Evolutionary conservation across 1,284 basidiomycete genomes (phyloP).

Genomic region (Papiliotrema terrestris): DNA sequence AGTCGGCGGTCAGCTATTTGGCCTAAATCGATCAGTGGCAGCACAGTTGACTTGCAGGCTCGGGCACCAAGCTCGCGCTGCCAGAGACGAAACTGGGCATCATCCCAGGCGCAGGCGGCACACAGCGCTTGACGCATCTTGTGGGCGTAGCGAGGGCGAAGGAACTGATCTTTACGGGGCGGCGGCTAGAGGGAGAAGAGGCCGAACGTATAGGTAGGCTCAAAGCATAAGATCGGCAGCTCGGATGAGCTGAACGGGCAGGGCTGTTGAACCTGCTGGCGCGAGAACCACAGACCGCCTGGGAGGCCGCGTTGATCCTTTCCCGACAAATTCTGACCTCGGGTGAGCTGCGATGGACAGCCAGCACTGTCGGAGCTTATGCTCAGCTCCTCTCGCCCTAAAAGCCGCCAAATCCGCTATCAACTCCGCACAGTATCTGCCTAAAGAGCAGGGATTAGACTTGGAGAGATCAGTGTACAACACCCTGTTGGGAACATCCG

Average conservation of each 20-base stretch:
- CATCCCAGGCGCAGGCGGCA: conserved; percentile 93
- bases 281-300: conserved; percentile 32
- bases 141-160: conserved; percentile 80
- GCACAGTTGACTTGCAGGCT: conserved; percentile 40
- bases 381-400: conserved; percentile 76
- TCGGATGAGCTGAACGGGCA: conserved; percentile 1
- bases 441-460: conserved; percentile 76
- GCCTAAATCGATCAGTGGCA: not conserved
- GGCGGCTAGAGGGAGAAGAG: conserved; percentile 62
- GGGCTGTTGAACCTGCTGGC: conserved; percentile 57
- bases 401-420: conserved; percentile 86
- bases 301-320: conserved; percentile 28
- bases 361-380: not conserved
- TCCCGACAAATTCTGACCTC: conserved; percentile 38
- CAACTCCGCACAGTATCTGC: conserved; percentile 69
- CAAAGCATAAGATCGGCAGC: not conserved
- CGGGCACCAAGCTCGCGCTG: conserved; percentile 64
- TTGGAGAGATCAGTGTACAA: conserved; percentile 86
- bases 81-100: conserved; percentile 84
- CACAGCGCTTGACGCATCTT: conserved; percentile 76
- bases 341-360: conserved; percentile 8
- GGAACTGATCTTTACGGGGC: conserved; percentile 78
- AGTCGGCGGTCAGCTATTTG: conserved; percentile 69
- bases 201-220: conserved; percentile 69
- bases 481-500: conserved; percentile 69